phyloP scores from a whole-genome alignment of 2,329 filamentous ascomycete genomes.

The Trichoderma breve region DNA sequence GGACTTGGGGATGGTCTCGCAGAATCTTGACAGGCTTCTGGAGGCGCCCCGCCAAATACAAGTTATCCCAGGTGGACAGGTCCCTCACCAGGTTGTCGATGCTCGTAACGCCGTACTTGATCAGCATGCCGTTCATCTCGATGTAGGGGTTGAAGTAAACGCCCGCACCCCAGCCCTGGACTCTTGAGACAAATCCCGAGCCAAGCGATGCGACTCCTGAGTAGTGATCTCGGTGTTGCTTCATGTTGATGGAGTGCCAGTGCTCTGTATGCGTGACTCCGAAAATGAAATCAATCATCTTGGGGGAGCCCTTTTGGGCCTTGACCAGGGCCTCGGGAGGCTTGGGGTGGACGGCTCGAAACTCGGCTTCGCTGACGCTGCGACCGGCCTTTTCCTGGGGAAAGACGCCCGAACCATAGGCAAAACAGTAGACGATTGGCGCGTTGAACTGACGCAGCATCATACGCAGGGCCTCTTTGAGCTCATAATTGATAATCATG shows the following conservation, averaged over 20 bases:
- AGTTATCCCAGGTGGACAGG: conserved; percentile 84
- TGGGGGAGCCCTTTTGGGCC: conserved; percentile 81
- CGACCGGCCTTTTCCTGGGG: conserved; percentile 63
- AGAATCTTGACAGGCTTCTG: conserved; percentile 99
- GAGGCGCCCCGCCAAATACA: conserved; percentile 93
- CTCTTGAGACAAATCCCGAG: conserved; percentile 77
- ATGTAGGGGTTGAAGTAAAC: conserved; percentile 98
- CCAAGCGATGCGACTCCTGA: conserved; percentile 80
- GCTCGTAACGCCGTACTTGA: conserved; percentile 98
- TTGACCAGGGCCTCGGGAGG: conserved; percentile 77
- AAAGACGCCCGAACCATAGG: conserved; percentile 96
- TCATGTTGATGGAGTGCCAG: conserved; percentile 92
- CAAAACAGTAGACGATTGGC: conserved; percentile 93
- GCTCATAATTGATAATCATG: conserved; percentile 92
- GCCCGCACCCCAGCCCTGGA: conserved; percentile 91
- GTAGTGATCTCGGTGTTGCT: conserved; percentile 88
- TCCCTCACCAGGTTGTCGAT: conserved; percentile 85
- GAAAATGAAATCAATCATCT: conserved; percentile 99
- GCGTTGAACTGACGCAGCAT: conserved; percentile 90
- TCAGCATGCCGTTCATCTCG: conserved; percentile 88
- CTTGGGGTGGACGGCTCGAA: conserved; percentile 72
- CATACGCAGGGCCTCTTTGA: conserved; percentile 84
- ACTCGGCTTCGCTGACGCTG: conserved; percentile 54
- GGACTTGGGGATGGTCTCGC: conserved; percentile 86
- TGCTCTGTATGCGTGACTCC: conserved; percentile 92